Conservation (phyloP, 1,284 basidiomycete genomes). For the Stygiomarasmius scandens region DNA sequence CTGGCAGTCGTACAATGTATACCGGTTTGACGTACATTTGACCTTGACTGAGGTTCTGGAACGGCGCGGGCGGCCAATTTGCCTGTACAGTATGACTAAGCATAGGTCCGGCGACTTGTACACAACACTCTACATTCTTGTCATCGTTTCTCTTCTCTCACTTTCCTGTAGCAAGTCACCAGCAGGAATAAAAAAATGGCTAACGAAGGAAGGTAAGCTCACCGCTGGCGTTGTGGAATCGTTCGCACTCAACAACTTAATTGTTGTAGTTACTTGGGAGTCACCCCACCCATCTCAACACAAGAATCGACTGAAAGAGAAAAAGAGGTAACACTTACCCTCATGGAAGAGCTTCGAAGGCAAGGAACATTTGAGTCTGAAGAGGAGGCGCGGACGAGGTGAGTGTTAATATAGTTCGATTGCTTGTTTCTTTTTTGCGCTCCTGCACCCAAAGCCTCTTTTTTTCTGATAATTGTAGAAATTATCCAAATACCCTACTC, state of each 20-base stretch:
- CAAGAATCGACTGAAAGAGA: slow-evolving; percentile 72
- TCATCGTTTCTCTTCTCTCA: neutral
- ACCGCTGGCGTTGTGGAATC: neutral
- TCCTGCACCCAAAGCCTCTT: slow-evolving; percentile 8
- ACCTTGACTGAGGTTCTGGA: neutral
- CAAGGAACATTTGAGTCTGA: slow-evolving; percentile 92
- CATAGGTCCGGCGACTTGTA: neutral
- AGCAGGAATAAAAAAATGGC: slow-evolving; percentile 30
- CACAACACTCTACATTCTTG: neutral
- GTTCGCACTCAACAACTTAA: slow-evolving; percentile 1
- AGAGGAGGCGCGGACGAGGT: slow-evolving; percentile 90
- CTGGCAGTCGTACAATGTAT: neutral
- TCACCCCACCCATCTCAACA: slow-evolving; percentile 92
- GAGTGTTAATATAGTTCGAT: slow-evolving; percentile 31
- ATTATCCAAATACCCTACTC: neutral
- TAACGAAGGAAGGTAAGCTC: slow-evolving; percentile 39
- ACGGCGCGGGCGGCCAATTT: neutral
- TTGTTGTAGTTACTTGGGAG: slow-evolving; percentile 69
- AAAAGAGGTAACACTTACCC: slow-evolving; percentile 81
- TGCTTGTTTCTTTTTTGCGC: neutral
- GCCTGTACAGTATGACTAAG: neutral
- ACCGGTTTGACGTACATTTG: too few relatives aligned
- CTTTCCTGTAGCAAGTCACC: neutral
- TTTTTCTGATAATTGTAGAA: slow-evolving; percentile 6
- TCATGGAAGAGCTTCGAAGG: slow-evolving; percentile 87